Evolutionary conservation across 495 filamentous ascomycete genomes (phyloP), one percentile per base, ranked within the genome.

Genomic region (Aspergillus incahuasiensis): DNA sequence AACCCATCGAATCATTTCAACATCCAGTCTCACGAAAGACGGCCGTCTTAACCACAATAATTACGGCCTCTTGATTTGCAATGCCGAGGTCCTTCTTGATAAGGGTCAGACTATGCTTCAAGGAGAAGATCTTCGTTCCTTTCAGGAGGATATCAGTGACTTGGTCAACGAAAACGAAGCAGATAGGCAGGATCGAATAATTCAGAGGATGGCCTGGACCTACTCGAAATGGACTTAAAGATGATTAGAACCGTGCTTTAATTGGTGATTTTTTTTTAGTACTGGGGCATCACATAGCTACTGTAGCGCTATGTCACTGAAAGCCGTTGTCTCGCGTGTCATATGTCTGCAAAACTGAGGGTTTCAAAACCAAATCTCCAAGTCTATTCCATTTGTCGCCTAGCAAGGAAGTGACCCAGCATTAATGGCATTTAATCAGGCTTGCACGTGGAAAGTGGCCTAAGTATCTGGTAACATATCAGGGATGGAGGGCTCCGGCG

Each of bases 11-110:
- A 90, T 94, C 41, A 72, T 97, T 18, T 84, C 71, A 15, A 78
- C 79, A 25, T 84, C 88, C 3, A 76, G 76, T n/a, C 75, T 82
- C 2, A 80, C 82, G 0, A 79, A 79, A 35, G 74, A 81, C 50
- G 87, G 86, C 6, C 75, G 86, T 56, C 76, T 97, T 20, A 82
- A 83, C 3, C 96, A 95, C 77, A 92, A 90, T 65, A 90, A 96
- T 60, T 89, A 92, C 60, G 94, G 94, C 24, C 78, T 95, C 30
- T 76, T 97, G 30, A 76, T 98, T 20, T 96, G 88, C 69, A 92
- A 98, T 59, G 84, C 90, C 6, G 89, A 96, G 53, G 76, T 87
- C 28, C 71, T 98, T 15, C 83, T 89, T 32, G 78, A 79, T 57
- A 78, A 84, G 25, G 88, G 88, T 0, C 74, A 74, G 50, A 68